Conservation (phyloP, 2,329 filamentous ascomycete genomes). For the Curvularia hawaiiensis region DNA sequence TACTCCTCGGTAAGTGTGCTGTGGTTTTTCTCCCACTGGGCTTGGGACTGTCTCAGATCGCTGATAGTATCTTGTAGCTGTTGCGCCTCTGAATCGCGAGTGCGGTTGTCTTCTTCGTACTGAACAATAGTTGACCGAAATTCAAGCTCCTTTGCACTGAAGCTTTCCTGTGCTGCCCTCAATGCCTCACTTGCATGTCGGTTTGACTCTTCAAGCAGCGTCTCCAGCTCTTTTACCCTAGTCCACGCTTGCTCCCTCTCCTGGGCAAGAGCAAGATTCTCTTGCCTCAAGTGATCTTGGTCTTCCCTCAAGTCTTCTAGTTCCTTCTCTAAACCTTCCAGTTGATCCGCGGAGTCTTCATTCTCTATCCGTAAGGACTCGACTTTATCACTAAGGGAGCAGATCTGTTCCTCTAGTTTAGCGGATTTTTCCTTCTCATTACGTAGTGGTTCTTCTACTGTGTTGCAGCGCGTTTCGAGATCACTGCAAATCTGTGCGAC, state of each 20-base stretch:
- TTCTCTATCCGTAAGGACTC: slow-evolving; percentile 38
- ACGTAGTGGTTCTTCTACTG: slow-evolving; percentile 60
- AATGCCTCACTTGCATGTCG: slow-evolving; percentile 39
- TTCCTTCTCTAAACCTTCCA: slow-evolving; percentile 46
- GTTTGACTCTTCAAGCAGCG: slow-evolving; percentile 47
- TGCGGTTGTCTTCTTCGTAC: slow-evolving; percentile 23
- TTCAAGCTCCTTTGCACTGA: slow-evolving; percentile 46
- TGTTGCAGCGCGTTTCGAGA: slow-evolving; percentile 61
- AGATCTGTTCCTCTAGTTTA: slow-evolving; percentile 40
- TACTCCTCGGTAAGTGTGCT: slow-evolving; percentile 25
- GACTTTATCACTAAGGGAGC: slow-evolving; percentile 43
- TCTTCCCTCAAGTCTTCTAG: slow-evolving; percentile 45
- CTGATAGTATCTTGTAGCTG: slow-evolving; percentile 15
- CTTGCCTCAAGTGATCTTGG: slow-evolving; percentile 28
- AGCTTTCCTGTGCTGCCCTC: slow-evolving; percentile 26
- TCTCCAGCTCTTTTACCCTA: slow-evolving; percentile 39
- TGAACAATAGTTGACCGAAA: slow-evolving; percentile 29
- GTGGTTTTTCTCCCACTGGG: slow-evolving; percentile 18
- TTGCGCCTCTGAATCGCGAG: slow-evolving; percentile 12
- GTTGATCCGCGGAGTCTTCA: slow-evolving; percentile 31
- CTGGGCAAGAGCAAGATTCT: slow-evolving; percentile 46
- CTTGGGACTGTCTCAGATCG: slow-evolving; percentile 13
- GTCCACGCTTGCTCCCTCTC: slow-evolving; percentile 40
- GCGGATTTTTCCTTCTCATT: slow-evolving; percentile 49
- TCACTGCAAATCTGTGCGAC: slow-evolving; percentile 61